Percentiles rank a stretch among this genome's conserved stretches.
These are phyloP conservation scores for Aspergillus panamensis DNA, from an alignment of 495 filamentous ascomycete species.

Conservation along the genomic window DNA sequence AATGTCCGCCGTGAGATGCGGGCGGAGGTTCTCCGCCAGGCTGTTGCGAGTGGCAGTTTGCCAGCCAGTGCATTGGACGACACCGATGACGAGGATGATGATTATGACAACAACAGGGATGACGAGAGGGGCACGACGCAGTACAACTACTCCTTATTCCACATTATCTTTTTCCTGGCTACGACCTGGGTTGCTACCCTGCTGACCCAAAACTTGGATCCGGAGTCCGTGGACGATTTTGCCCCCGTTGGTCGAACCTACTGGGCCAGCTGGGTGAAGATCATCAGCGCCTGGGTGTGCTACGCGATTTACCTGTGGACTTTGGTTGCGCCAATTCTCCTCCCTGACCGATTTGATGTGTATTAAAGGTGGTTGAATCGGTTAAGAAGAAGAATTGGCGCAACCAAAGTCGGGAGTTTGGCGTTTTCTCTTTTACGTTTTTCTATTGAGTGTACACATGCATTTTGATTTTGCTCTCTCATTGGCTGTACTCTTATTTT, in stretches of 20 bases:
- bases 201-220: slow-evolving; percentile 77
- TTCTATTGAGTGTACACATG: too few relatives aligned
- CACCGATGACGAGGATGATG: slow-evolving; percentile 63
- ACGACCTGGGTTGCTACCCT: slow-evolving; percentile 95
- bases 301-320: slow-evolving; percentile 95
- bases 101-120: slow-evolving; percentile 62
- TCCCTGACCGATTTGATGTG: slow-evolving; percentile 80
- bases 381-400: too few relatives aligned
- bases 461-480: too few relatives aligned
- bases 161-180: slow-evolving; percentile 94
- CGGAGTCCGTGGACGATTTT: slow-evolving; percentile 65
- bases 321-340: slow-evolving; percentile 74
- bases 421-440: too few relatives aligned
- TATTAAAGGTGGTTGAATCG: background rate
- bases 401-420: too few relatives aligned
- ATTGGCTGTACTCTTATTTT: too few relatives aligned
- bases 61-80: slow-evolving; percentile 87
- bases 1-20: slow-evolving; percentile 82
- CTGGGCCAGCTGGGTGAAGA: slow-evolving; percentile 99
- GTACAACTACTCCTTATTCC: slow-evolving; percentile 96
- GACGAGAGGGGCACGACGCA: slow-evolving; percentile 87
- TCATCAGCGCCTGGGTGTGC: slow-evolving; percentile 95
- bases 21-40: slow-evolving; percentile 81
- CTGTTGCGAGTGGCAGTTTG: slow-evolving; percentile 84
- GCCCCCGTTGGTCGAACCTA: slow-evolving; percentile 90